Evolutionary conservation across 1,284 basidiomycete species (phyloP), one percentile per base, ranked within the genome.

Genomic region (Anthracocystis walkeri): DNA sequence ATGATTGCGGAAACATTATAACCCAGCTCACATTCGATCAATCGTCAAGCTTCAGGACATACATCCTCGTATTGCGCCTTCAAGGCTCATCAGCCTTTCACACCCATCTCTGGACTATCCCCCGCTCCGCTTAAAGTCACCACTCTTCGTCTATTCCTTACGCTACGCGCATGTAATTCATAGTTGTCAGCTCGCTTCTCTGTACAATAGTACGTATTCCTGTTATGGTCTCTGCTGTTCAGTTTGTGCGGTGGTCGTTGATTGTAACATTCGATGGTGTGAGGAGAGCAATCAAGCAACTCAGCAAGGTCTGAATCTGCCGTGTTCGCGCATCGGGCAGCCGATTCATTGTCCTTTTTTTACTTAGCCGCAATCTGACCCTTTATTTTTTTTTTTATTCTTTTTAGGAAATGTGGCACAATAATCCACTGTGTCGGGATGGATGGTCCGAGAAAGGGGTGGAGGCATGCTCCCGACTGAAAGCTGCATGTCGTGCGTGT

Each of bases 141-240:
- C 58, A 29, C 41, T 40, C 23, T 53, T 33, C 7, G 7, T 27
- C 18, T 41, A 25, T 35, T 4, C 21, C 8, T 12, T 21, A 12
- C 20, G 20, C 16, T 25, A 7, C 33, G 52, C 38, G 16, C 25
- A 27, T 65, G 68, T 70, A 70, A 53, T 55, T 55, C 58, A 70
- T 50, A 44, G 58, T 25, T 40, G 49, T 41, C 31, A n/a, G 49
- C 50, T 38, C 45, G 21, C 20, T 29, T 29, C 42, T 65, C 62
- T 49, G 48, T 49, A 49, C 48, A 49, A 20, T 65, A 70, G 41
- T 42, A 46, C 49, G 61, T 38, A 33, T 20, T 20, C 35, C 14
- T 38, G 35, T 38, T 38, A 33, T 33, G 35, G 35, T 38, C 35
- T 38, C 35, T 16, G 14, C 16, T 11, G 35, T 38, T 11, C 4